Conservation (phyloP, 805 yeast species). For the Torulaspora indica region DNA sequence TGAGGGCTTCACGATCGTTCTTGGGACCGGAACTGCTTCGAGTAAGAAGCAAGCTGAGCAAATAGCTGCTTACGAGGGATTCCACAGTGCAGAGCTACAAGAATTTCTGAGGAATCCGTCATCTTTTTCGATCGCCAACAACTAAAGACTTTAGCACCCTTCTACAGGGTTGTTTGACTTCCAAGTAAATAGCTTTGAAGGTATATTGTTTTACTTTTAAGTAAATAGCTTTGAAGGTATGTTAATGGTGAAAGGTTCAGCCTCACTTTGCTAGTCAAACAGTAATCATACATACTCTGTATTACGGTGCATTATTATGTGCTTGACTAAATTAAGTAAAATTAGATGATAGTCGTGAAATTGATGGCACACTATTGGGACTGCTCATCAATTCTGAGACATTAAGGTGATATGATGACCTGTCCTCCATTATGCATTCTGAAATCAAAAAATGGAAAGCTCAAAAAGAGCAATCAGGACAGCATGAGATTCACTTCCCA, state of each 20-base stretch:
- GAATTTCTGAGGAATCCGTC: constrained; percentile 5
- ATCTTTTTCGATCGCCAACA: background rate
- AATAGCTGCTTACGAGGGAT: constrained; percentile 15
- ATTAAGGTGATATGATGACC: too few relatives aligned
- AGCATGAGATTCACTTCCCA: constrained; percentile 86
- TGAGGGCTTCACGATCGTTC: constrained; percentile 11
- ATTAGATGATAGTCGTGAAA: too few relatives aligned
- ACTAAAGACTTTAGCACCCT: background rate
- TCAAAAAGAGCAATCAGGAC: constrained; percentile 14
- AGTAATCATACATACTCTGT: too few relatives aligned
- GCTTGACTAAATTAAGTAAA: too few relatives aligned
- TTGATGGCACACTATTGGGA: too few relatives aligned
- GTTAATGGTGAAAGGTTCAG: too few relatives aligned
- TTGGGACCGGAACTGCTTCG: constrained; percentile 22
- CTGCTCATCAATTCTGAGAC: too few relatives aligned
- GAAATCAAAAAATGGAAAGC: background rate
- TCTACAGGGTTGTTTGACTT: background rate
- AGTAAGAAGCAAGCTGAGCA: constrained; percentile 22
- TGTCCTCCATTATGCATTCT: background rate
- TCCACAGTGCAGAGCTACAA: constrained; percentile 7
- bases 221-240: background rate
- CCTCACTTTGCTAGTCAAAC: too few relatives aligned
- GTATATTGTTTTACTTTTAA: background rate
- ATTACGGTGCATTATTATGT: too few relatives aligned
- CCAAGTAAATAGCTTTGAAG: background rate